Evolutionary conservation across 768 basidiomycete genomes (phyloP).

Genomic region (Lactarius indigo): DNA sequence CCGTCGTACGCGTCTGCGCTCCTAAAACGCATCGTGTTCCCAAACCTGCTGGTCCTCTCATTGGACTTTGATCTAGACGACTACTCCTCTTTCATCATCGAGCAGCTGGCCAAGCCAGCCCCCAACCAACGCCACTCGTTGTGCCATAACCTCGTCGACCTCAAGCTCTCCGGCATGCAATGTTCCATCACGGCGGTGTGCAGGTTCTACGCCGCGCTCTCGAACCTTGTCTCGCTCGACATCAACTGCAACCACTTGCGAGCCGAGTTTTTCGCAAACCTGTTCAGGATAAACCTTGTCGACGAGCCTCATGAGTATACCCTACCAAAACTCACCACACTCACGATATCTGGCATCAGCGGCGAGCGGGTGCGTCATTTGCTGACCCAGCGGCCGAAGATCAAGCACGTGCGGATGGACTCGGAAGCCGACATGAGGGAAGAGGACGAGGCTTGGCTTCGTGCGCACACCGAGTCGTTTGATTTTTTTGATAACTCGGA

Average conservation of each 20-base stretch:
- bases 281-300: constrained; percentile 17
- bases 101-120: constrained; percentile 40
- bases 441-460: constrained; percentile 51
- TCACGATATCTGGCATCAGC: constrained; percentile 45
- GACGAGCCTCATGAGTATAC: too few species aligned
- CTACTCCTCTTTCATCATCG: constrained; percentile 49
- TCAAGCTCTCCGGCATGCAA: constrained; percentile 52
- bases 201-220: constrained; percentile 45
- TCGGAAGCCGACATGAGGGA: constrained; percentile 40
- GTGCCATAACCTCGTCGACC: constrained; percentile 45
- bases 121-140: constrained; percentile 38
- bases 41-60: constrained; percentile 36
- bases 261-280: constrained; percentile 29
- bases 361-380: constrained; percentile 43
- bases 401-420: constrained; percentile 46
- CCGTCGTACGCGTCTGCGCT: constrained; percentile 35
- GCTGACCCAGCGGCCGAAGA: constrained; percentile 43
- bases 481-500: constrained; percentile 54
- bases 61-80: constrained; percentile 59
- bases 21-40: constrained; percentile 34
- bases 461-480: constrained; percentile 45
- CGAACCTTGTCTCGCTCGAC: constrained; percentile 43
- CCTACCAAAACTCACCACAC: constrained; percentile 44
- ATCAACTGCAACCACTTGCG: constrained; percentile 38
- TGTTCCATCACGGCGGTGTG: constrained; percentile 37